These are phyloP conservation scores for Trametes hirsuta DNA, from an alignment of 1,284 basidiomycete species.

Conservation along the genomic window DNA sequence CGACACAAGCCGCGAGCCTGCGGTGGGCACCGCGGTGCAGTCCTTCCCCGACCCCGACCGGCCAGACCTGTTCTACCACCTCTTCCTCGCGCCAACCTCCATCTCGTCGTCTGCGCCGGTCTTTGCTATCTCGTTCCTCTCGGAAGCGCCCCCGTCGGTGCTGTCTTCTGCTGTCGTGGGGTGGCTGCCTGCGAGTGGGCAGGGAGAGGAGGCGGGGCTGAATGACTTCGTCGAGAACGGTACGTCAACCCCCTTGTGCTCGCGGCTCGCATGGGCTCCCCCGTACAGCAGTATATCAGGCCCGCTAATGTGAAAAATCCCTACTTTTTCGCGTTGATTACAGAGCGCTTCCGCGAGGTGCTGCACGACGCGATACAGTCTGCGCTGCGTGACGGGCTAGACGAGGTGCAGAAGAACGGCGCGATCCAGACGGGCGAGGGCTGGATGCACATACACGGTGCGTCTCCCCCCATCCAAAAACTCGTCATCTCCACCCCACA, in stretches of 20 bases:
- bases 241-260: conserved; percentile 39
- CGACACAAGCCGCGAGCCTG: background rate
- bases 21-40: background rate
- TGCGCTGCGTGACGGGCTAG: conserved; percentile 57
- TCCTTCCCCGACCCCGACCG: conserved; percentile 55
- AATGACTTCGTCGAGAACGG: conserved; percentile 73
- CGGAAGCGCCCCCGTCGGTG: conserved; percentile 42
- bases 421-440: conserved; percentile 69
- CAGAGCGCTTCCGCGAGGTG: conserved; percentile 61
- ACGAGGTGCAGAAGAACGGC: conserved; percentile 66
- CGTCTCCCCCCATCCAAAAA: conserved; percentile 18
- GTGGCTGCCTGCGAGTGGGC: conserved; percentile 63
- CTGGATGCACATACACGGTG: conserved; percentile 86
- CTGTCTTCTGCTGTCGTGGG: conserved; percentile 63
- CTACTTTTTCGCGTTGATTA: background rate
- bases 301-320: background rate
- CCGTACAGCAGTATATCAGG: background rate
- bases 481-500: no score
- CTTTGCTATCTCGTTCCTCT: conserved; percentile 68
- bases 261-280: no score
- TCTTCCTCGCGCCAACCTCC: conserved; percentile 54
- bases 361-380: conserved; percentile 61
- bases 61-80: conserved; percentile 71
- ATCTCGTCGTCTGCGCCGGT: conserved; percentile 48
- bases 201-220: conserved; percentile 51